A percentile compares a stretch with the other conserved stretches of the same genome.
Evolutionary conservation across 2,329 filamentous ascomycete genomes (phyloP).

Genomic region (Penicillium sp.): DNA sequence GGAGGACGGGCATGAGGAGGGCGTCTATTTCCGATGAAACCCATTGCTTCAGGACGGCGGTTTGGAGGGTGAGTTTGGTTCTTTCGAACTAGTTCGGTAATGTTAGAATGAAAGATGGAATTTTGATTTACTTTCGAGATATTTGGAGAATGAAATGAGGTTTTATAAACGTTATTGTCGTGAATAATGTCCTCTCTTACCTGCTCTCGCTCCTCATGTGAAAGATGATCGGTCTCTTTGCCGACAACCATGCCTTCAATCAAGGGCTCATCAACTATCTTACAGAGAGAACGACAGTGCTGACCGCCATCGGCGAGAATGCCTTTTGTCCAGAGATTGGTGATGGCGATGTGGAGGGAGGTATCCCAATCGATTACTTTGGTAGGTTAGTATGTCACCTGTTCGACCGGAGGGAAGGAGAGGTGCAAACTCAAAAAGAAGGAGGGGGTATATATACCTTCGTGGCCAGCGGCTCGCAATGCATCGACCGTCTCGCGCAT

Average conservation of each 20-base stretch:
- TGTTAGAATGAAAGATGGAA: background rate
- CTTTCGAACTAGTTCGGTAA: conserved; percentile 14
- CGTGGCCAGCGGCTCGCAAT: conserved; percentile 56
- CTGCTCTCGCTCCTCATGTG: conserved; percentile 19
- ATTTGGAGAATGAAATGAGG: no score
- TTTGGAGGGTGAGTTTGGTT: conserved; percentile 19
- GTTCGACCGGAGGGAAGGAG: background rate
- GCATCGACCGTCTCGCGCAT: conserved; percentile 49
- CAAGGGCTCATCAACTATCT: conserved; percentile 27
- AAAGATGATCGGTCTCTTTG: conserved; percentile 22
- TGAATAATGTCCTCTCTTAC: background rate
- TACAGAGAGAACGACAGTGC: conserved; percentile 23
- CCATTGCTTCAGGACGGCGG: conserved; percentile 25
- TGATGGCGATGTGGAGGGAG: conserved; percentile 18
- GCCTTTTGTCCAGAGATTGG: conserved; percentile 29
- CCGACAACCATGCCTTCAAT: conserved; percentile 35
- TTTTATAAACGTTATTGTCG: fast-evolving
- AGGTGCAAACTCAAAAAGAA: no score
- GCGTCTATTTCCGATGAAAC: conserved; percentile 26
- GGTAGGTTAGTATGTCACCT: background rate
- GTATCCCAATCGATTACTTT: conserved; percentile 33
- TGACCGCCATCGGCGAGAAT: conserved; percentile 31
- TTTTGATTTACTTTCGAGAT: background rate
- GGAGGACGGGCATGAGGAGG: conserved; percentile 25
- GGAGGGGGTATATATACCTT: conserved; percentile 22